Evolutionary conservation across 148 eudicot species (phyloP), one percentile per base, ranked within the genome.

Genomic region (Heliamphora exappendiculata): DNA sequence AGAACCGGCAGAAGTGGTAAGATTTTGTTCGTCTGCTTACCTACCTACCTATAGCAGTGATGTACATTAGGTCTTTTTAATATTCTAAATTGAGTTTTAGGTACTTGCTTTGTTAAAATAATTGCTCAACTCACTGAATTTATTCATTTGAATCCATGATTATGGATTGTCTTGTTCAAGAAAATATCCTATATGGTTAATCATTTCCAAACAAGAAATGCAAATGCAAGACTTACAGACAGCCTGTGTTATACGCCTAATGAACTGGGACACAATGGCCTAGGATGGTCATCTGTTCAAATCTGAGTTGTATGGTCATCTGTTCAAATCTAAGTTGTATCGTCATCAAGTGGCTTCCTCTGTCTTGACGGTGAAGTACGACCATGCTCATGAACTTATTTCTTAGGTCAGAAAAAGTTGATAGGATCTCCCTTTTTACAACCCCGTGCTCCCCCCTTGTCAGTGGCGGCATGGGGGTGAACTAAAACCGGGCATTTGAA

Each of bases 1-100:
- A 50, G 98, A 94, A 84, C 91, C 98, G 20, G 92, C 98, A 66
- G 98, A 94, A 67, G 94, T 86, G 85, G 98, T 92, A 85, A 83
- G 88, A 5, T 74, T 75, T 73, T 68, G 65, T 13, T 63, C 62
- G 26, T 78, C n/a, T 76, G 17, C 60, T 24, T 72, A 31, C 57
- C 20, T 2, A 65, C 8, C 11, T 7, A 4, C 1, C 31, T 62
- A 31, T 68, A 31, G 50, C 58, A 26, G 26, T 42, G 20, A 58
- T 58, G 53, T 44, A 2, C 2, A 8, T 8, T 45, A 20, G 41
- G 28, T 45, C 45, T 36, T 49, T 29, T 17, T n/a, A 71, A 29
- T 47, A 22, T 28, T 78, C 51, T 8, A 33, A 51, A 33, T 34
- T 31, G 29, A 72, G 45, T n/a, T 8, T 33, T 34, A 41, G 34